These are phyloP conservation scores for Aspergillus saccharolyticus DNA, from an alignment of 495 filamentous ascomycete genomes.

Conservation along the genomic window DNA sequence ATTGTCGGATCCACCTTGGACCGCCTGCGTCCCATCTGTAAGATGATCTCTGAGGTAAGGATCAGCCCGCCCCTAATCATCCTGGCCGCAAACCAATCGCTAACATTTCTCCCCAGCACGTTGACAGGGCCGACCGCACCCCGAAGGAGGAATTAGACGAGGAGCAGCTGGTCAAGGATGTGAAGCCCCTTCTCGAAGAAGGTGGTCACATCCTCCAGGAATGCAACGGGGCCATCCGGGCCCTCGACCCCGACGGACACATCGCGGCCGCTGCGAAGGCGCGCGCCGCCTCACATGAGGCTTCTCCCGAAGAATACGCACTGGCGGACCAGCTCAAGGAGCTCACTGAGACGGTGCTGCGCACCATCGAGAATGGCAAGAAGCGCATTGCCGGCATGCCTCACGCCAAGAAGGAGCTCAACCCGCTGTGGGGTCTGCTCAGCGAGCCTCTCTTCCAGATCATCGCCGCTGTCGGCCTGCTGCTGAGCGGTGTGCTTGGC, in stretches of 20 bases:
- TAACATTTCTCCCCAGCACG: constrained; percentile 49
- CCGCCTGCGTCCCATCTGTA: constrained; percentile 76
- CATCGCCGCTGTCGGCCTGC: constrained; percentile 79
- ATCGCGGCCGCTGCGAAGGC: constrained; percentile 84
- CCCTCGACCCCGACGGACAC: constrained; percentile 81
- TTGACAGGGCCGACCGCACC: constrained; percentile 75
- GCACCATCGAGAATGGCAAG: constrained; percentile 83
- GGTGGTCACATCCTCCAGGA: constrained; percentile 76
- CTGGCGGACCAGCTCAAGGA: constrained; percentile 83
- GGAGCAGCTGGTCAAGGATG: constrained; percentile 76
- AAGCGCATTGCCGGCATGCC: constrained; percentile 86
- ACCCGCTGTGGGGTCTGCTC: constrained; percentile 78
- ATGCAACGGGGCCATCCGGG: constrained; percentile 84
- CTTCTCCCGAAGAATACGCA: constrained; percentile 78
- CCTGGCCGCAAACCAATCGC: constrained; percentile 10
- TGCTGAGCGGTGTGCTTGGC: constrained; percentile 76
- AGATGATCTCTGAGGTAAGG: constrained; percentile 76
- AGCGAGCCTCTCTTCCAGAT: constrained; percentile 89
- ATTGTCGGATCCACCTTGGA: constrained; percentile 79
- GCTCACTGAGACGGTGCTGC: constrained; percentile 54
- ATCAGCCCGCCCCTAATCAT: not conserved
- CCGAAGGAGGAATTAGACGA: constrained; percentile 91
- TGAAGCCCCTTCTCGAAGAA: constrained; percentile 84
- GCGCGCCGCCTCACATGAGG: constrained; percentile 73
- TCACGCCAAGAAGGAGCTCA: constrained; percentile 89